These are phyloP conservation scores for Argentina anserina DNA, from an alignment of 306 rosid species.

Conservation along the genomic window DNA sequence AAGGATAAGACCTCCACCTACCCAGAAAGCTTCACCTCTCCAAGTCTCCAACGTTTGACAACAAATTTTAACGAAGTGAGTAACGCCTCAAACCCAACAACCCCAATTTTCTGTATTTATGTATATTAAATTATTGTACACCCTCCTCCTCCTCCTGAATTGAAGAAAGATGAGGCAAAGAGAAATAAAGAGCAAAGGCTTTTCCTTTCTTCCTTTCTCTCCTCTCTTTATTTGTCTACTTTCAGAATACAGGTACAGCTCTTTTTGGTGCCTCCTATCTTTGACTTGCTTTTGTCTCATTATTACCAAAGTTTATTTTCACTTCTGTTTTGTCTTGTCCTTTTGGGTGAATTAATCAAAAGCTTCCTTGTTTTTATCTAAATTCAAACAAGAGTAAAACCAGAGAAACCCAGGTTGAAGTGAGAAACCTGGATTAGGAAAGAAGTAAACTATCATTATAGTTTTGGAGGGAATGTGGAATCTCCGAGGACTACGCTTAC, in stretches of 20 bases:
- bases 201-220: neutral
- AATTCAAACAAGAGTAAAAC: neutral
- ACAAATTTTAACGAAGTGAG: neutral
- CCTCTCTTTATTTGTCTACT: neutral
- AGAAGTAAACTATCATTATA: neutral
- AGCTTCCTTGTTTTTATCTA: neutral
- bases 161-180: neutral
- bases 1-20: constrained; percentile 18
- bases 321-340: neutral
- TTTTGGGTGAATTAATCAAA: neutral
- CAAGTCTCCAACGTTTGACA: constrained; percentile 1
- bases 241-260: constrained; percentile 3
- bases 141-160: neutral
- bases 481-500: constrained; percentile 5
- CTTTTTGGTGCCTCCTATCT: neutral
- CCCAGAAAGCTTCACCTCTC: constrained; percentile 8
- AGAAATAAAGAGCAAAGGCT: neutral
- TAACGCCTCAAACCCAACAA: constrained; percentile 6
- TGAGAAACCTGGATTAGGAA: neutral
- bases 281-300: constrained; percentile 9
- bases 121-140: too few relatives aligned
- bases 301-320: neutral
- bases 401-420: neutral
- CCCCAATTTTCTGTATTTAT: neutral
- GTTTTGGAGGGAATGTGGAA: neutral